These are phyloP conservation scores for Isabelozyma heimii DNA, from an alignment of 805 yeast species.

Conservation along the genomic window DNA sequence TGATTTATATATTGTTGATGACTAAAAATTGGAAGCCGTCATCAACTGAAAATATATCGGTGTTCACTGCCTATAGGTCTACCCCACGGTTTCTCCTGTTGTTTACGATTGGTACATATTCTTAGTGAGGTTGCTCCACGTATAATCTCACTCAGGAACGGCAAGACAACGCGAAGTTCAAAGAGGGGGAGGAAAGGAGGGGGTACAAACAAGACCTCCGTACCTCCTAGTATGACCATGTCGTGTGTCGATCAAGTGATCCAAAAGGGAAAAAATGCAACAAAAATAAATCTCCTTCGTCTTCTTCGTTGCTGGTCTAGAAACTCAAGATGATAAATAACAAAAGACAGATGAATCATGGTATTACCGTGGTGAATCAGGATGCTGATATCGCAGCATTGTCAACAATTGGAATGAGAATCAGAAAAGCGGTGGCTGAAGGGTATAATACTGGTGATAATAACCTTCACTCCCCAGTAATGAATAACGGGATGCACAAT, in stretches of 20 bases:
- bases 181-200: neutral
- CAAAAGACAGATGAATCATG: constrained; percentile 31
- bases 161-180: neutral
- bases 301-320: no score
- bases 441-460: constrained; percentile 44
- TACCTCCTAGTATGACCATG: neutral
- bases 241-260: neutral
- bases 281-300: no score
- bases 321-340: constrained; percentile 1
- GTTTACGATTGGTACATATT: neutral
- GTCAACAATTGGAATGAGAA: constrained; percentile 66
- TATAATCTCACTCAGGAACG: neutral
- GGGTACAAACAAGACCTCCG: neutral
- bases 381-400: constrained; percentile 36
- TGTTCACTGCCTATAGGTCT: constrained; percentile 15
- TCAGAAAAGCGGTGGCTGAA: constrained; percentile 62
- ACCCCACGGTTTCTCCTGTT: neutral
- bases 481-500: constrained; percentile 1
- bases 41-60: constrained; percentile 6
- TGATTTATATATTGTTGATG: neutral
- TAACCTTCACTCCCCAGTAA: constrained; percentile 7
- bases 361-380: neutral
- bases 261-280: neutral
- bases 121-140: neutral
- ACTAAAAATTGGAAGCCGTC: neutral